Conservation (phyloP, 352 stramenopile species). For the Globisporangium megalacanthum region DNA sequence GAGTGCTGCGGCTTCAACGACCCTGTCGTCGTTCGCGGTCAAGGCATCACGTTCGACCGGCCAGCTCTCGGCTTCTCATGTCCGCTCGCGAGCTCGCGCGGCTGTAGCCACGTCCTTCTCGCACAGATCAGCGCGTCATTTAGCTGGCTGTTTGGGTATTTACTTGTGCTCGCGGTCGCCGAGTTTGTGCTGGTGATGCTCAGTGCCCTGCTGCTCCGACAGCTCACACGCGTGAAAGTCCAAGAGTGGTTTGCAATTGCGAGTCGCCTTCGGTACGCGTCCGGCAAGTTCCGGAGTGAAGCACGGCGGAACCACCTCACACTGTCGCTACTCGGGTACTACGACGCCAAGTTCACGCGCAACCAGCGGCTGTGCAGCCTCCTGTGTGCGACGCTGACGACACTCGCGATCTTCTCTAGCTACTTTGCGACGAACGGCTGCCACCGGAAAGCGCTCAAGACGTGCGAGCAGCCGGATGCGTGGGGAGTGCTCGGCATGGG, state of each 20-base stretch:
- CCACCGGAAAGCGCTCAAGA: conserved; percentile 48
- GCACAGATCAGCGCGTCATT: conserved; percentile 32
- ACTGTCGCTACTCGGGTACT: conserved; percentile 40
- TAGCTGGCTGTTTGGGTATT: conserved; percentile 37
- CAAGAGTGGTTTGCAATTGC: conserved; percentile 44
- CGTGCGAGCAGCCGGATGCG: conserved; percentile 45
- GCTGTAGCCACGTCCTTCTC: conserved; percentile 28
- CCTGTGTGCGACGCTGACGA: conserved; percentile 33
- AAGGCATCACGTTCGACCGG: conserved; percentile 40
- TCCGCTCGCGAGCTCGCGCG: conserved; percentile 26
- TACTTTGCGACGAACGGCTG: conserved; percentile 58
- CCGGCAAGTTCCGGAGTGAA: conserved; percentile 45
- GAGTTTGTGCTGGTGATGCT: conserved; percentile 24
- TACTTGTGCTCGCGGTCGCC: conserved; percentile 28
- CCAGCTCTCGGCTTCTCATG: conserved; percentile 32
- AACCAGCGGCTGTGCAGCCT: conserved; percentile 45
- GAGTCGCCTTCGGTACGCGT: conserved; percentile 47
- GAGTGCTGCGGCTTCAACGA: conserved; percentile 53
- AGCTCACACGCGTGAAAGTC: conserved; percentile 24
- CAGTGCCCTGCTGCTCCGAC: conserved; percentile 19
- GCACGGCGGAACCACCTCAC: conserved; percentile 34
- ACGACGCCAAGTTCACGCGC: conserved; percentile 59
- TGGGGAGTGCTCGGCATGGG: conserved; percentile 42
- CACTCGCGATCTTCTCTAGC: conserved; percentile 38
- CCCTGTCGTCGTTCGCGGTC: conserved; percentile 22